Evolutionary conservation across 2,329 filamentous ascomycete genomes (phyloP).

Genomic region (Fusarium gaditjirri): DNA sequence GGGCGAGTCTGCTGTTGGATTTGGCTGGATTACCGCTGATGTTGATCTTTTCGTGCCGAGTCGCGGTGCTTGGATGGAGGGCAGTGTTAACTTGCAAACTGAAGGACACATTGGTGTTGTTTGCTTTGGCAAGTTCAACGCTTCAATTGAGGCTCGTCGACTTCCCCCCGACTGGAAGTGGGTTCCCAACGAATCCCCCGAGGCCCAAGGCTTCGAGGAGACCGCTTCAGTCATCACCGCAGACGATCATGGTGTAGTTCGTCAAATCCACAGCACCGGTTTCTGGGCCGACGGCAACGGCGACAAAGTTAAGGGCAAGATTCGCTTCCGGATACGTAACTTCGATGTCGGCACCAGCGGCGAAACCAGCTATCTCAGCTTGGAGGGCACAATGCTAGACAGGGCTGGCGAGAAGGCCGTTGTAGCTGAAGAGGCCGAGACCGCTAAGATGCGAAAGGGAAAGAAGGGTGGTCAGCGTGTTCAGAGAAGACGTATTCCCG

Average conservation of each 20-base stretch:
- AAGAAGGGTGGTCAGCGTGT: slow-evolving; percentile 47
- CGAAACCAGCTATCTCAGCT: slow-evolving; percentile 81
- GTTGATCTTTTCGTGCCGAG: slow-evolving; percentile 84
- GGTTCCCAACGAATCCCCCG: slow-evolving; percentile 66
- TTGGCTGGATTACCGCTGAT: slow-evolving; percentile 88
- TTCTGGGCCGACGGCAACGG: slow-evolving; percentile 82
- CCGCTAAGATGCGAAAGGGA: slow-evolving; percentile 49
- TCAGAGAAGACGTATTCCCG: slow-evolving; percentile 56
- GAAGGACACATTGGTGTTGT: slow-evolving; percentile 90
- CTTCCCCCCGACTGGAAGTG: slow-evolving; percentile 85
- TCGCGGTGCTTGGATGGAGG: slow-evolving; percentile 79
- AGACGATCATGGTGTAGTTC: slow-evolving; percentile 64
- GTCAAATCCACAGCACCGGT: slow-evolving; percentile 67
- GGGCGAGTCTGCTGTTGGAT: slow-evolving; percentile 87
- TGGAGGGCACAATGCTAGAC: slow-evolving; percentile 87
- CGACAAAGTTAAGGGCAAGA: slow-evolving; percentile 73
- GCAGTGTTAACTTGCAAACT: slow-evolving; percentile 85
- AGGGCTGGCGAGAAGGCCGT: slow-evolving; percentile 72
- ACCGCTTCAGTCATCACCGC: slow-evolving; percentile 54
- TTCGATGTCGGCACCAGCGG: slow-evolving; percentile 83
- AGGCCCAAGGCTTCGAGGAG: slow-evolving; percentile 55
- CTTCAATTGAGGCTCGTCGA: slow-evolving; percentile 80
- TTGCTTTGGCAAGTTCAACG: slow-evolving; percentile 92
- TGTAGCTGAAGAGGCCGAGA: slow-evolving; percentile 57
- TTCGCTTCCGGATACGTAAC: slow-evolving; percentile 84